A percentile compares a stretch with the other conserved stretches of the same genome.
Evolutionary conservation across 257 asterid genomes (phyloP).

Genomic region (Jasminum sambac): DNA sequence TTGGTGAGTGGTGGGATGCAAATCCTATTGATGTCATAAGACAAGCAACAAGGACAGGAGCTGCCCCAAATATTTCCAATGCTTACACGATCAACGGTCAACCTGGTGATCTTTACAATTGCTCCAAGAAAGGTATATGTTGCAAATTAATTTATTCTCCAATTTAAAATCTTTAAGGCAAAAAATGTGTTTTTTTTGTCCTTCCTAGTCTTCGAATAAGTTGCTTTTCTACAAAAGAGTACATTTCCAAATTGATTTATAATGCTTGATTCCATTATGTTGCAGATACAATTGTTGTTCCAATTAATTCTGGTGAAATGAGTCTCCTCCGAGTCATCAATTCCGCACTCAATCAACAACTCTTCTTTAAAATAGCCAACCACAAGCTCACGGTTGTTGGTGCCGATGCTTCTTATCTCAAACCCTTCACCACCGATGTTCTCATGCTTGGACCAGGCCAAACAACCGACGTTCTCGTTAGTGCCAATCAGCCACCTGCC

Average conservation of each 20-base stretch:
- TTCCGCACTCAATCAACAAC: constrained; percentile 81
- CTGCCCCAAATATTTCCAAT: too few relatives aligned
- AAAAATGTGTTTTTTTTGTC: too few relatives aligned
- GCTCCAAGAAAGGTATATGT: constrained; percentile 70
- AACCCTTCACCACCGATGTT: too few relatives aligned
- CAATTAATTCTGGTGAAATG: constrained; percentile 62
- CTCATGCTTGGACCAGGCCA: too few relatives aligned
- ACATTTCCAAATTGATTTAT: neutral
- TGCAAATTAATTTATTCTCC: constrained; percentile 10
- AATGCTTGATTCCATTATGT: neutral
- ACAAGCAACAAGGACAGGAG: too few relatives aligned
- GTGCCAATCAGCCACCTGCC: constrained; percentile 63
- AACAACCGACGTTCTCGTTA: constrained; percentile 84
- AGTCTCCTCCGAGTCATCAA: constrained; percentile 72
- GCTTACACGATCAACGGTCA: constrained; percentile 90
- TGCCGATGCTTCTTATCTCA: too few relatives aligned
- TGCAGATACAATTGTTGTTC: constrained; percentile 64
- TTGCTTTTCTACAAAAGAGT: neutral
- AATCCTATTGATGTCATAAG: too few relatives aligned
- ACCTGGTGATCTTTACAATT: constrained; percentile 83
- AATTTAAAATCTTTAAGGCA: neutral
- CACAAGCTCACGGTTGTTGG: too few relatives aligned
- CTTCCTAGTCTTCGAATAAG: neutral
- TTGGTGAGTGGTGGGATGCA: too few relatives aligned
- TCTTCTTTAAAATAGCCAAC: constrained; percentile 81